Evolutionary conservation across 768 basidiomycete species (phyloP), one percentile per base, ranked within the genome.

Genomic region (Calocera cornea): DNA sequence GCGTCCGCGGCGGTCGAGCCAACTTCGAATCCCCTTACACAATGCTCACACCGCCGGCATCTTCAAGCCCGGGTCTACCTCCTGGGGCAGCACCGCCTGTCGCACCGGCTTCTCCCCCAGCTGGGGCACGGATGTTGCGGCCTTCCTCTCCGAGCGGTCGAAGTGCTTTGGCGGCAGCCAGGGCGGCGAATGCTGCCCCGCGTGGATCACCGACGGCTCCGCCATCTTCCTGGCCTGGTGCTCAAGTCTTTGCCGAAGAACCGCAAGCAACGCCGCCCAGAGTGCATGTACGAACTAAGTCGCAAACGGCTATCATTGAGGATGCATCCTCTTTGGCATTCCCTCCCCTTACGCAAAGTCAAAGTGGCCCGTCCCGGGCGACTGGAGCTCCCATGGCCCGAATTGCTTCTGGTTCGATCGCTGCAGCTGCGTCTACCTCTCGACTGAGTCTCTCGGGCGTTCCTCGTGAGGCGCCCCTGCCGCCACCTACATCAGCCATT

Each of bases 1-100:
- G 92, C 63, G 83, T 97, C 1, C 88, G 90, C 16, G 95, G 95
- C 14, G 94, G 95, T 34, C 81, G 87, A 41, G 89, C 95, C 1
- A 87, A 93, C 72, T 89, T 87, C 64, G 88, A 92, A 66, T 79
- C 87, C 10, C 94, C 94, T 0, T 97, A 94, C 74, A 87, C 90
- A 0, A 90, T 91, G 65, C 77, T 83, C 14, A 76, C 80, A 17
- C 72, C 74, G 1, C 77, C 64, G 2, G 2, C 64, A 24, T 29
- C 64, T 60, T 8, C 24, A 14, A n/a, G n/a, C n/a, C 49, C 49
- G 8, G 10, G 11, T 14, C 31, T 60, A 29, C 54, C 54, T 29
- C 54, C 5, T 10, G 54, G 54, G 2, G 54, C 54, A 2, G 54
- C 54, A 16, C 27, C 54, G 19, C 54, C 54, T 16, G 54, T 60